Evolutionary conservation across 129 eudicot species (phyloP).

Genomic region (Saposhnikovia divaricata): DNA sequence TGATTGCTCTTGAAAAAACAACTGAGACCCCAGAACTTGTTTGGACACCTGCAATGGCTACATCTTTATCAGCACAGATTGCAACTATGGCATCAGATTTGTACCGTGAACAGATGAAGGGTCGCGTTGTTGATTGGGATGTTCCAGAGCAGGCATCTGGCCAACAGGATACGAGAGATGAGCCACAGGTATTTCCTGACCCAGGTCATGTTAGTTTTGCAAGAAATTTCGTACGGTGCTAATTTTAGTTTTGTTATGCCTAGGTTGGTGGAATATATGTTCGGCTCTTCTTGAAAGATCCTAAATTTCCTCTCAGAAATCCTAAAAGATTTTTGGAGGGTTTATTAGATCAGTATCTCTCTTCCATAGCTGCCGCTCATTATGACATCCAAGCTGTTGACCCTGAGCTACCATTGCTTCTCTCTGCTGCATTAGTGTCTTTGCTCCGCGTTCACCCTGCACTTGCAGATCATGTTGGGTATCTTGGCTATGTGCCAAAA

Average conservation of each 20-base stretch:
- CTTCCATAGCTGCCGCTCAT: slow-evolving; percentile 84
- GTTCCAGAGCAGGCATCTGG: slow-evolving; percentile 90
- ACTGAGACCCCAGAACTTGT: slow-evolving; percentile 99
- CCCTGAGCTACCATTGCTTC: slow-evolving; percentile 81
- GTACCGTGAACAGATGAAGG: slow-evolving; percentile 83
- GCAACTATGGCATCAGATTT: slow-evolving; percentile 97
- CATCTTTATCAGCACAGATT: slow-evolving; percentile 90
- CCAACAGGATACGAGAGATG: slow-evolving; percentile 93
- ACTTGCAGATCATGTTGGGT: slow-evolving; percentile 95
- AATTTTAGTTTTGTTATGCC: background rate
- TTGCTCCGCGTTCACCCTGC: slow-evolving; percentile 93
- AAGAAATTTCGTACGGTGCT: slow-evolving; percentile 5
- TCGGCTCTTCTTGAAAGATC: slow-evolving; percentile 86
- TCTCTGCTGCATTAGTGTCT: slow-evolving; percentile 94
- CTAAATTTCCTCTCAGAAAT: slow-evolving; percentile 93
- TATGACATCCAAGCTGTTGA: slow-evolving; percentile 64
- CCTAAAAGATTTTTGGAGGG: slow-evolving; percentile 96
- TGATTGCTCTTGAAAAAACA: slow-evolving; percentile 81
- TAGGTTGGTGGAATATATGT: slow-evolving; percentile 99
- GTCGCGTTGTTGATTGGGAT: slow-evolving; percentile 93
- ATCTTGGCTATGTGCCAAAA: slow-evolving; percentile 90
- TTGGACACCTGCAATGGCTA: slow-evolving; percentile 99
- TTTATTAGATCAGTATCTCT: slow-evolving; percentile 83
- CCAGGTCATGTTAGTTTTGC: background rate
- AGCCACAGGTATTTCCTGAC: slow-evolving; percentile 70